Conservation (phyloP, 116 monocot species). For the Papilionanthe hybrid region DNA sequence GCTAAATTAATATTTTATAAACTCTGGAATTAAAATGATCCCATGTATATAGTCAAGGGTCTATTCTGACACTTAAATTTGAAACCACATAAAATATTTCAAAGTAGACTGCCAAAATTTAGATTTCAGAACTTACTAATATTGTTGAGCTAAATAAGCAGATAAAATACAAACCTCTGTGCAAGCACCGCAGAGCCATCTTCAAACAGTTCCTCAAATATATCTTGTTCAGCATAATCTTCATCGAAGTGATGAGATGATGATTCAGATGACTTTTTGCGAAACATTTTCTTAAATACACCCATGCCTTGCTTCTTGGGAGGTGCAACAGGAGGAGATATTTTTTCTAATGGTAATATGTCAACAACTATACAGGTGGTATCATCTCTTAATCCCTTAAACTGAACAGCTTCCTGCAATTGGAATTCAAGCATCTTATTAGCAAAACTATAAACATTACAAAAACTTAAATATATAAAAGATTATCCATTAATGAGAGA, state of each 20-base stretch:
- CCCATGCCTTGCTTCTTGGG: constrained; percentile 28
- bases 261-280: constrained; percentile 22
- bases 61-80: too few species aligned
- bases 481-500: neutral
- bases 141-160: neutral
- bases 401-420: constrained; percentile 26
- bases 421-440: neutral
- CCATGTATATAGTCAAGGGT: too few species aligned
- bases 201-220: constrained; percentile 54
- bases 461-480: neutral
- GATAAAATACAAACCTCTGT: constrained; percentile 21
- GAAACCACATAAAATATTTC: neutral
- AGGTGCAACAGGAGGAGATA: constrained; percentile 22
- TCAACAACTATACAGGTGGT: constrained; percentile 76
- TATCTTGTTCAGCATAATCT: constrained; percentile 28
- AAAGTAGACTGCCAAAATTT: neutral
- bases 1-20: too few species aligned
- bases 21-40: too few species aligned
- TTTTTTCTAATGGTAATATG: constrained; percentile 50
- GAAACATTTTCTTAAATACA: constrained; percentile 38
- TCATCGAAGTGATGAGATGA: constrained; percentile 18
- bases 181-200: constrained; percentile 51
- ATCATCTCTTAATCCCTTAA: constrained; percentile 63
- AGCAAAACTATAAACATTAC: neutral
- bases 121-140: neutral